A percentile compares a stretch with the other conserved stretches of the same genome.
These are phyloP conservation scores for Aureobasidium sp. DNA, from an alignment of 2,329 filamentous ascomycete genomes.

Conservation along the genomic window DNA sequence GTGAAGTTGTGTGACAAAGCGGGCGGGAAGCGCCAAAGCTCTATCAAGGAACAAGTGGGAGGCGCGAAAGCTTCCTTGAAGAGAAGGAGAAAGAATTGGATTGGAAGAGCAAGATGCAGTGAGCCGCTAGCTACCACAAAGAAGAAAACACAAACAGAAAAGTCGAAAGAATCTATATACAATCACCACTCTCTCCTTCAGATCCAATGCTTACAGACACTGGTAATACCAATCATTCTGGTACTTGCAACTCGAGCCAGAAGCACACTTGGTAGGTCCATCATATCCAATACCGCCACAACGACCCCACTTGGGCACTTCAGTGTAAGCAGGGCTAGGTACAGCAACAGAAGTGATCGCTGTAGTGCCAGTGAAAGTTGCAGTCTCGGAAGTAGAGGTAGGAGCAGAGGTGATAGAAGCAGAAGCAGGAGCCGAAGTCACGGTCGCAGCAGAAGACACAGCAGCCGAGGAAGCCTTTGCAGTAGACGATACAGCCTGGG, in stretches of 20 bases:
- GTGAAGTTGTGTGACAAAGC: too few species aligned
- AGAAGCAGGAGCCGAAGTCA: neutral
- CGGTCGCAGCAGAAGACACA: neutral
- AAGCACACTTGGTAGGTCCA: slow-evolving; percentile 29
- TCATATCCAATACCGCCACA: slow-evolving; percentile 31
- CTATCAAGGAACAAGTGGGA: too few species aligned
- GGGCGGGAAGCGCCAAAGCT: too few species aligned
- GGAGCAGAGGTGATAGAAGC: neutral
- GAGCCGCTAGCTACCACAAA: too few species aligned
- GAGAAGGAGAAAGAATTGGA: too few species aligned
- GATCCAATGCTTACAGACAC: slow-evolving; percentile 19
- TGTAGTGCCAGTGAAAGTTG: neutral
- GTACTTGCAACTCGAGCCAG: slow-evolving; percentile 28
- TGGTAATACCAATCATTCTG: slow-evolving; percentile 33
- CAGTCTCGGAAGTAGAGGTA: neutral
- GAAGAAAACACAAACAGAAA: too few species aligned
- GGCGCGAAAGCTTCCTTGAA: too few species aligned
- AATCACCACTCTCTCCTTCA: too few species aligned
- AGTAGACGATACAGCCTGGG: neutral
- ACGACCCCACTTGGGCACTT: slow-evolving; percentile 24
- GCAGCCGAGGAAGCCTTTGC: neutral
- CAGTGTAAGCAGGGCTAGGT: neutral
- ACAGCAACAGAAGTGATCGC: neutral
- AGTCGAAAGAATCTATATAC: too few species aligned
- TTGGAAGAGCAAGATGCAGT: too few species aligned